Evolutionary conservation across 257 asterid genomes (phyloP), one percentile per base, ranked within the genome.

Genomic region (Solanum pinnatisectum): DNA sequence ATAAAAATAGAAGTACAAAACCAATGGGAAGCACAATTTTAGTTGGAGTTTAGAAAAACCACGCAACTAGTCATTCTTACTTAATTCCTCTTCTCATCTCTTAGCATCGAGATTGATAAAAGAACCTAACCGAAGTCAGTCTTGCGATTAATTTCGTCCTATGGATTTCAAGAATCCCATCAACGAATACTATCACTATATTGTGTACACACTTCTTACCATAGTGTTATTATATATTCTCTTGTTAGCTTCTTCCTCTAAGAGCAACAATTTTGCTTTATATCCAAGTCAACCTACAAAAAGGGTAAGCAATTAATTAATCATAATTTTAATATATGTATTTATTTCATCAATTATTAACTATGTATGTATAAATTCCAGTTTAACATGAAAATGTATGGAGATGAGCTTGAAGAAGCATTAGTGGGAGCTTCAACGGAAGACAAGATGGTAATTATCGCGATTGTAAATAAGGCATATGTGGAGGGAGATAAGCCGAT

Each of bases 401-500:
- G 39, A 74, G 93, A 92, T 84, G 87, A 90, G 22, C 91, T 93
- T 10, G 94, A 89, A 3, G 88, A 68, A 86, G 91, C 89, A 25
- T 85, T 93, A 14, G 68, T 70, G 32, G 63, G 37, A 42, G 89
- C 93, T 22, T 84, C 94, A 36, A 93, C 84, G 6, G 68, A 49
- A 60, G 52, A 91, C 81, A 91, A 91, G 79, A 91, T 93, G 12
- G 84, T 94, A 39, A 92, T 94, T 11, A 93, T 94, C 3, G 83
- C 94, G 1, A 35, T 92, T 9, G 49, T 93, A 22, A 93, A 93
- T 22, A 88, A 90, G 72, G 96, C 94, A 1, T 94, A 93, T 16
- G 92, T 91, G 1, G 94, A 94, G 32, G 95, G 92, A 3, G 90
- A 89, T 60, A 89, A 88, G 81, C 49, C 96, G 16, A 93, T 94